These are phyloP conservation scores for Wallemia mellicola DNA, from an alignment of 1,284 basidiomycete species.

Conservation along the genomic window DNA sequence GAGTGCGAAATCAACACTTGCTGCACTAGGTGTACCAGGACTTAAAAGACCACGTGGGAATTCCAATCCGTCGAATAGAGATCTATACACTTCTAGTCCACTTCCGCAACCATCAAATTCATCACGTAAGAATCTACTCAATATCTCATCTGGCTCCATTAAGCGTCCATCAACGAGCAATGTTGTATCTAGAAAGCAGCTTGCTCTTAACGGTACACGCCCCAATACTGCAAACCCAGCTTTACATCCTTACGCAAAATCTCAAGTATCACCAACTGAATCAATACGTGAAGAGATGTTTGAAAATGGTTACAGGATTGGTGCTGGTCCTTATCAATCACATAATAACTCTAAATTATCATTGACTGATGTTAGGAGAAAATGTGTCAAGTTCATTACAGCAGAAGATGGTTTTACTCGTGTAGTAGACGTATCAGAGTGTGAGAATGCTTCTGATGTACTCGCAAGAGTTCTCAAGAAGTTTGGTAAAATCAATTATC, in stretches of 20 bases:
- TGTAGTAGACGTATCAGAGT: slow-evolving; percentile 48
- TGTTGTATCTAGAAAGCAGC: background rate
- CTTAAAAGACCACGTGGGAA: background rate
- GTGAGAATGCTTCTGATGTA: slow-evolving; percentile 47
- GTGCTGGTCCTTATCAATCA: slow-evolving; percentile 23
- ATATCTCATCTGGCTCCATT: background rate
- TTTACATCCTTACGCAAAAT: background rate
- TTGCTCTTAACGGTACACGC: background rate
- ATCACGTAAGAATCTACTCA: background rate
- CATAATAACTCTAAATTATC: slow-evolving; percentile 19
- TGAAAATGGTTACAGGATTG: slow-evolving; percentile 20
- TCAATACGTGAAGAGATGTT: background rate
- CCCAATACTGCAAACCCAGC: background rate
- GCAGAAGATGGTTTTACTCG: slow-evolving; percentile 42
- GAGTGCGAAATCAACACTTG: background rate
- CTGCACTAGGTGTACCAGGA: background rate
- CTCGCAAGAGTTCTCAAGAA: slow-evolving; percentile 63
- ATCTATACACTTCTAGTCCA: background rate
- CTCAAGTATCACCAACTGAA: background rate
- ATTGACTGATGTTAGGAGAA: slow-evolving; percentile 43
- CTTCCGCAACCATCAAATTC: background rate
- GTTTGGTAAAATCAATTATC: slow-evolving; percentile 30
- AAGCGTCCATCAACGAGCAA: background rate
- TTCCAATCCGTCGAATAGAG: background rate
- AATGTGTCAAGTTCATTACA: slow-evolving; percentile 56